These are phyloP conservation scores for Corrigiola litoralis DNA, from an alignment of 179 eudicot genomes.

Conservation along the genomic window DNA sequence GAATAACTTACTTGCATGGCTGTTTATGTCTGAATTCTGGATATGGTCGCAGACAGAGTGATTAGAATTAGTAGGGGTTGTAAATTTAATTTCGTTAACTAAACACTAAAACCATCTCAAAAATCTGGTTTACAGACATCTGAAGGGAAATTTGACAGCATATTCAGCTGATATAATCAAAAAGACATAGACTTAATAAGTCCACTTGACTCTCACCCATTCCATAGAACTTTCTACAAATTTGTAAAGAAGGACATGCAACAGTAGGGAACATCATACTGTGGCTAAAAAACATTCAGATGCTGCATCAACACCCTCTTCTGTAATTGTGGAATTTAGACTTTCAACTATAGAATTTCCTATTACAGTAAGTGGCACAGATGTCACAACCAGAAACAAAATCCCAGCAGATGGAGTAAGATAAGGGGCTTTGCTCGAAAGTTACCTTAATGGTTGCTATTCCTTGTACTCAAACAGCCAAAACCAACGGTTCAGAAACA, in stretches of 20 bases:
- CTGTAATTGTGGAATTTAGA: conserved; percentile 18
- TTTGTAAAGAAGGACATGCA: conserved; percentile 14
- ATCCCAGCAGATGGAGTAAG: neutral
- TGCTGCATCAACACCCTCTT: conserved; percentile 20
- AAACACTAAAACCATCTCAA: no score
- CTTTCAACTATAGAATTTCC: conserved; percentile 13
- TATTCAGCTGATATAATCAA: no score
- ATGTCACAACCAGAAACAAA: conserved; percentile 10
- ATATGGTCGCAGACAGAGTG: no score
- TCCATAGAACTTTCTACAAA: conserved; percentile 1
- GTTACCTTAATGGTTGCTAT: conserved; percentile 18
- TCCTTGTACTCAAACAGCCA: conserved; percentile 8
- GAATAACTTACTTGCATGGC: no score
- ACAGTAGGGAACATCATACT: neutral
- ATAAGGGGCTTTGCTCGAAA: neutral
- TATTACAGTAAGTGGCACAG: conserved; percentile 12
- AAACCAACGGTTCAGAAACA: conserved; percentile 15
- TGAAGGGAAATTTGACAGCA: no score
- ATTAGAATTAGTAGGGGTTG: no score
- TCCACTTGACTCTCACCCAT: no score
- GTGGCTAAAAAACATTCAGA: conserved; percentile 8
- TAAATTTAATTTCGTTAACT: no score
- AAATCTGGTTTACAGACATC: no score
- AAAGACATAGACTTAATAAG: no score
- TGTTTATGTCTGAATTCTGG: no score